These are phyloP conservation scores for Benincasa hispida DNA, from an alignment of 306 rosid species.

Conservation along the genomic window DNA sequence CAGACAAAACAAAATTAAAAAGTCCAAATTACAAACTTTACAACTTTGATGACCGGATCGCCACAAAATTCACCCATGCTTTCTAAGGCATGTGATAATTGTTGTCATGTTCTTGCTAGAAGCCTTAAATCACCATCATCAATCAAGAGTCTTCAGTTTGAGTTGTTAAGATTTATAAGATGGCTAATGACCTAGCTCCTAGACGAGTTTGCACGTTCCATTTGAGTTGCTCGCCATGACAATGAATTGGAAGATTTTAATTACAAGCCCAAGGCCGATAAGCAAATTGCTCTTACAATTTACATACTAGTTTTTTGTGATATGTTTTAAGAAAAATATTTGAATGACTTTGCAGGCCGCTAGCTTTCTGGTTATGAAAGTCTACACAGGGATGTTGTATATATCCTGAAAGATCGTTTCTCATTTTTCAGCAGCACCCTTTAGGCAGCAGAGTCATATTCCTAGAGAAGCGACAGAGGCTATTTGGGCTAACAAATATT, in stretches of 20 bases:
- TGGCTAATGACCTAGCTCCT: slow-evolving; percentile 6
- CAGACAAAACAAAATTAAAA: slow-evolving; percentile 1
- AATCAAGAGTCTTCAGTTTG: background rate
- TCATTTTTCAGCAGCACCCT: too few relatives aligned
- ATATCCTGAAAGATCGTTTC: too few relatives aligned
- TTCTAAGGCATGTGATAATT: background rate
- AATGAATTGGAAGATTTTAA: slow-evolving; percentile 54
- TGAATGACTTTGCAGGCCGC: too few relatives aligned
- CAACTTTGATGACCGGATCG: background rate
- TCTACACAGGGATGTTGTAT: too few relatives aligned
- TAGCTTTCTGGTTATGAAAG: too few relatives aligned
- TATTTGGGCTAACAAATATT: too few relatives aligned
- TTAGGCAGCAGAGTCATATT: too few relatives aligned
- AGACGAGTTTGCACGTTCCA: slow-evolving; percentile 37
- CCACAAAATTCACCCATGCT: background rate
- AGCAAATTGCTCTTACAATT: slow-evolving; percentile 79
- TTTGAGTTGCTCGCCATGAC: slow-evolving; percentile 40
- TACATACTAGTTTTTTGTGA: too few relatives aligned
- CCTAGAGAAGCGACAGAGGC: too few relatives aligned
- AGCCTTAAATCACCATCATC: background rate
- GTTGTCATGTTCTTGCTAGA: background rate
- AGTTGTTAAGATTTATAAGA: background rate
- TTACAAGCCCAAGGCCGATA: slow-evolving; percentile 72
- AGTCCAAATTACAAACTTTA: background rate
- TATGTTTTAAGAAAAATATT: too few relatives aligned